phyloP scores from a whole-genome alignment of 2,329 filamentous ascomycete species.

The Tolypocladium endophyticum region DNA sequence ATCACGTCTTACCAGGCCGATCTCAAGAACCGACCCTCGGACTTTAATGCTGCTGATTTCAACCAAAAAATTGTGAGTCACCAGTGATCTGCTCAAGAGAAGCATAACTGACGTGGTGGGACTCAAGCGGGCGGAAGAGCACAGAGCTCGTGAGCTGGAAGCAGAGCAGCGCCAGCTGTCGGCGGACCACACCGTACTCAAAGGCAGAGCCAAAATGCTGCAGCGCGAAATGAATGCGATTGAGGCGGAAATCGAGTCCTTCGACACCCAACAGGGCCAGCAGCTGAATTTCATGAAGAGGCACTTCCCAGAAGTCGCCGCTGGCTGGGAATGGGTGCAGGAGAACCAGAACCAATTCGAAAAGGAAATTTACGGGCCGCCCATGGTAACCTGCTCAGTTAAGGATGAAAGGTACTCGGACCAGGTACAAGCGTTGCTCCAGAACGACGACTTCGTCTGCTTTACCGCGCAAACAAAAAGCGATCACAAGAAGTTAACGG shows the following conservation, averaged over 20 bases:
- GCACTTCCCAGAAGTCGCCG: slow-evolving; percentile 51
- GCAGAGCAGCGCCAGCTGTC: slow-evolving; percentile 26
- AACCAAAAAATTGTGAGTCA: slow-evolving; percentile 60
- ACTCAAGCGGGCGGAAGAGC: slow-evolving; percentile 48
- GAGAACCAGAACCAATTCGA: slow-evolving; percentile 59
- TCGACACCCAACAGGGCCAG: slow-evolving; percentile 68
- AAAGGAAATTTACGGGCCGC: slow-evolving; percentile 69
- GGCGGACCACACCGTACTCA: slow-evolving; percentile 30
- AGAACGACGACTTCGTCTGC: slow-evolving; percentile 43
- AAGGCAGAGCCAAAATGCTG: slow-evolving; percentile 29
- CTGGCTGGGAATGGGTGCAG: slow-evolving; percentile 75
- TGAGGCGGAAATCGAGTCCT: slow-evolving; percentile 39
- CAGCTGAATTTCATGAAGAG: slow-evolving; percentile 55
- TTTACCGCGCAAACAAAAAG: slow-evolving; percentile 67
- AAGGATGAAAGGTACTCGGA: slow-evolving; percentile 58
- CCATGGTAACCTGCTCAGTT: slow-evolving; percentile 69
- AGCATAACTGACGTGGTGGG: slow-evolving; percentile 12
- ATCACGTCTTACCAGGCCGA: slow-evolving; percentile 56
- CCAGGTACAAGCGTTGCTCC: slow-evolving; percentile 41
- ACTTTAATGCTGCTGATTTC: slow-evolving; percentile 60
- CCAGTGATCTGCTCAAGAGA: neutral
- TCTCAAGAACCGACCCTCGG: slow-evolving; percentile 48
- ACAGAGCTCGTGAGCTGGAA: slow-evolving; percentile 41
- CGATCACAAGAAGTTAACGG: slow-evolving; percentile 65
- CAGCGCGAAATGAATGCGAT: slow-evolving; percentile 26